Conservation (phyloP, 2,329 filamentous ascomycete genomes). For the Mycosphaerella sp. region DNA sequence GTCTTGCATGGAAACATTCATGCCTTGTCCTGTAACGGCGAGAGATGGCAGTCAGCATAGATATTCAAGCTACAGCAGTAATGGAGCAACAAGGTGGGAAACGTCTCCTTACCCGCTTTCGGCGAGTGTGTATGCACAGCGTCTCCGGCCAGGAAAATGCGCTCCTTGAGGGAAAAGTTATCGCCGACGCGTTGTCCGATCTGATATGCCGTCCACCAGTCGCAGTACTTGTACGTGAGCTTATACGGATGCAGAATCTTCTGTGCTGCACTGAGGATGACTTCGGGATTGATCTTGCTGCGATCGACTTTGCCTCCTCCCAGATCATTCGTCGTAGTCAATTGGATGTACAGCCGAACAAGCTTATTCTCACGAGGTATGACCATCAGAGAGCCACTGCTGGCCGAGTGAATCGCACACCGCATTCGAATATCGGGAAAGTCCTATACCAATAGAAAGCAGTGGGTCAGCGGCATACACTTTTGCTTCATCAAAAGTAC, state of each 20-base stretch:
- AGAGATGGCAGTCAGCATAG: no score
- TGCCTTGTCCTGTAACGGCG: background rate
- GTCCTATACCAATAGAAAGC: background rate
- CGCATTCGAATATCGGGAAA: constrained; percentile 62
- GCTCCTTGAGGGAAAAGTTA: constrained; percentile 49
- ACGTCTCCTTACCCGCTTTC: constrained; percentile 46
- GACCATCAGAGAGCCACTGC: constrained; percentile 66
- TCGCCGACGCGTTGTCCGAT: constrained; percentile 60
- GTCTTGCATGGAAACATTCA: background rate
- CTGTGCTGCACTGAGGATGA: constrained; percentile 43
- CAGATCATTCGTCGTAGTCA: constrained; percentile 36
- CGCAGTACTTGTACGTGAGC: constrained; percentile 50
- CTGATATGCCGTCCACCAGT: constrained; percentile 69
- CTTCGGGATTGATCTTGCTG: constrained; percentile 2
- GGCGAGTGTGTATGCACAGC: constrained; percentile 51
- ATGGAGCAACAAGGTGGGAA: background rate
- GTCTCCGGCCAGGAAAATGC: constrained; percentile 69
- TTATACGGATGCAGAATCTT: constrained; percentile 60
- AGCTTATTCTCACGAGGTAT: constrained; percentile 56
- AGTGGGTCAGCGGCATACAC: no score
- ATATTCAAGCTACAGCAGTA: no score
- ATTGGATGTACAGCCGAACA: constrained; percentile 26
- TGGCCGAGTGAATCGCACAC: constrained; percentile 62
- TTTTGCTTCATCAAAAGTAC: no score
- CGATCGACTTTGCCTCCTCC: constrained; percentile 49